Conservation (phyloP, 2,329 filamentous ascomycete genomes). For the Proliferodiscus dingleyae region DNA sequence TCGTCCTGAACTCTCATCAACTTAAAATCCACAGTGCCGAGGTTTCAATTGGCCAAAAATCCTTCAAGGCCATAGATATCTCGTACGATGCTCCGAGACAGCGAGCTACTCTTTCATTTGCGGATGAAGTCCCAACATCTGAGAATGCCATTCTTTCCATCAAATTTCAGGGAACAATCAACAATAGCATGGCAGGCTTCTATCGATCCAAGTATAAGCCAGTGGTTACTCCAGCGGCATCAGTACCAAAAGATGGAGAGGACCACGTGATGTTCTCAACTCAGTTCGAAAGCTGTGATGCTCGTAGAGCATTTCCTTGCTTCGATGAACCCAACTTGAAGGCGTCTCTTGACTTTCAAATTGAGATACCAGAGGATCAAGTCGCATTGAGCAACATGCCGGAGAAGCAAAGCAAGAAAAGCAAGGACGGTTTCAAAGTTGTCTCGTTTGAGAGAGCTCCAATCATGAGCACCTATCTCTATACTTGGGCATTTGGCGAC, state of each 20-base stretch:
- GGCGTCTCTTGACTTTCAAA: slow-evolving; percentile 88
- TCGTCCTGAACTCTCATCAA: slow-evolving; percentile 81
- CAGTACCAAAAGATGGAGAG: slow-evolving; percentile 69
- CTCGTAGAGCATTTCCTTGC: slow-evolving; percentile 90
- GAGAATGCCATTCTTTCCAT: slow-evolving; percentile 64
- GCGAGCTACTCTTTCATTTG: slow-evolving; percentile 73
- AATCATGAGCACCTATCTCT: slow-evolving; percentile 85
- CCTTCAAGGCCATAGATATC: slow-evolving; percentile 60
- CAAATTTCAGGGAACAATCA: slow-evolving; percentile 75
- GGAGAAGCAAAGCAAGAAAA: slow-evolving; percentile 61
- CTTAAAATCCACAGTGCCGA: slow-evolving; percentile 69
- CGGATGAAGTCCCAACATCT: slow-evolving; percentile 62
- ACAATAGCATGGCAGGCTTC: slow-evolving; percentile 89
- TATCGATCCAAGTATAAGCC: slow-evolving; percentile 94
- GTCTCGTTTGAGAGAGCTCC: slow-evolving; percentile 81
- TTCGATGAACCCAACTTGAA: slow-evolving; percentile 98
- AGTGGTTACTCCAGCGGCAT: slow-evolving; percentile 61
- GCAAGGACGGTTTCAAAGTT: slow-evolving; percentile 60
- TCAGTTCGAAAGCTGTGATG: slow-evolving; percentile 96
- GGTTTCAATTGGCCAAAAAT: slow-evolving; percentile 50
- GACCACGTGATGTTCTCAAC: slow-evolving; percentile 82
- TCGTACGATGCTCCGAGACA: slow-evolving; percentile 80
- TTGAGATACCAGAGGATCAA: slow-evolving; percentile 85
- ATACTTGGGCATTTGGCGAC: slow-evolving; percentile 93
- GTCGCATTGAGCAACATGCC: slow-evolving; percentile 95